These are phyloP conservation scores for Tuber magnatum DNA, from an alignment of 495 filamentous ascomycete genomes.

Conservation along the genomic window DNA sequence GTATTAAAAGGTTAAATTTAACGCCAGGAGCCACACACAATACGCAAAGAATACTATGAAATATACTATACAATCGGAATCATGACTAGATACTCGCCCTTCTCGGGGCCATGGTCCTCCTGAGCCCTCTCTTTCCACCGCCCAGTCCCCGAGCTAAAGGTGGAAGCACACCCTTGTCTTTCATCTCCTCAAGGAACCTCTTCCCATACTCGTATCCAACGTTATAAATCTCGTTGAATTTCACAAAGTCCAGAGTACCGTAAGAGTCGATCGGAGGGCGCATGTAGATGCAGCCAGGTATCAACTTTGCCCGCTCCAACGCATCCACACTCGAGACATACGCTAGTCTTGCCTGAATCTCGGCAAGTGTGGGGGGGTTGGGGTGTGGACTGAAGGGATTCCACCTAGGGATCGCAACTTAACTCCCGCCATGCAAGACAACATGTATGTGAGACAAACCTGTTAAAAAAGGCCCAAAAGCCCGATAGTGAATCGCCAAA, in stretches of 20 bases:
- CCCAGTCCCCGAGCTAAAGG: slow-evolving; percentile 50
- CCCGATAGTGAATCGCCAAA: slow-evolving; percentile 95
- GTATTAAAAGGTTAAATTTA: slow-evolving; percentile 4
- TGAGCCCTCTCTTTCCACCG: slow-evolving; percentile 78
- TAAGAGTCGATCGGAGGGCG: slow-evolving; percentile 88
- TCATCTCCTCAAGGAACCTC: slow-evolving; percentile 64
- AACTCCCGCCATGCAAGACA: neutral
- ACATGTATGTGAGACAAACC: slow-evolving; percentile 38
- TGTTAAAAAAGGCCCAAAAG: slow-evolving; percentile 84
- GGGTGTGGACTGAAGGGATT: slow-evolving; percentile 81
- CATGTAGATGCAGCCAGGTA: slow-evolving; percentile 86
- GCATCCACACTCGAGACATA: slow-evolving; percentile 93
- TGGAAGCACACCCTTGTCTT: slow-evolving; percentile 56
- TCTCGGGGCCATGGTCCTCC: slow-evolving; percentile 88
- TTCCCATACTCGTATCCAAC: slow-evolving; percentile 81
- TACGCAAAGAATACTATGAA: neutral
- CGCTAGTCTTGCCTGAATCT: slow-evolving; percentile 89
- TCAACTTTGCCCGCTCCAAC: slow-evolving; percentile 82
- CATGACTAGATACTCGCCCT: slow-evolving; percentile 70
- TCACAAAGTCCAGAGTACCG: slow-evolving; percentile 90
- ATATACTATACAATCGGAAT: slow-evolving; percentile 4
- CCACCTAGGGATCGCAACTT: slow-evolving; percentile 49
- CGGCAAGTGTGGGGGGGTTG: slow-evolving; percentile 88
- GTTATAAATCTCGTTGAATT: slow-evolving; percentile 93
- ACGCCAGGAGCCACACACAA: neutral